These are phyloP conservation scores for Cochlearia excelsa DNA, from an alignment of 345 rosid genomes.

Conservation along the genomic window DNA sequence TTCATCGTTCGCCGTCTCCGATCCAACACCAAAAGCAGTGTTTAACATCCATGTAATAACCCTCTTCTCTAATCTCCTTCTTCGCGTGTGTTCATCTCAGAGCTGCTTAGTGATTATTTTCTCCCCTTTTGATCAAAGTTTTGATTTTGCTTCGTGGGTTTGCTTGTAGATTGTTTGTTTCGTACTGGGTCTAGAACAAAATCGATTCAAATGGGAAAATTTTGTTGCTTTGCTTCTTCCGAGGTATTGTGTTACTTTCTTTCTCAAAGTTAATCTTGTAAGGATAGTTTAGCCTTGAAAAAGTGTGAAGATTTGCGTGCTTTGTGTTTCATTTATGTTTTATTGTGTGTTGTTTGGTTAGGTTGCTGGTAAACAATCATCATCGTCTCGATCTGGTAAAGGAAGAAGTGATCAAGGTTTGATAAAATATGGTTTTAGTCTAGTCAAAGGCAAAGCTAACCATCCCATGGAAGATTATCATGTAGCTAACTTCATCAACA, in stretches of 20 bases:
- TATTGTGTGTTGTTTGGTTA: slow-evolving; percentile 4
- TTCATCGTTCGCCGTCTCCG: slow-evolving; percentile 18
- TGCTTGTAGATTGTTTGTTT: slow-evolving; percentile 20
- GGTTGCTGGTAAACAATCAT: neutral
- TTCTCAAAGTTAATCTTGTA: too few relatives aligned
- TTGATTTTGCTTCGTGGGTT: slow-evolving; percentile 20
- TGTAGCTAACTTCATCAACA: slow-evolving; percentile 57
- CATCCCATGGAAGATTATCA: slow-evolving; percentile 86
- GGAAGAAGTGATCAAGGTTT: slow-evolving; percentile 50
- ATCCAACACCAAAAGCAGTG: slow-evolving; percentile 26
- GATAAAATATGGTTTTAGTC: slow-evolving; percentile 60
- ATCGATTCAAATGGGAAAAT: slow-evolving; percentile 33
- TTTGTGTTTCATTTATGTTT: neutral
- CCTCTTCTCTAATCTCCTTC: neutral
- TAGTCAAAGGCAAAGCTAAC: slow-evolving; percentile 69
- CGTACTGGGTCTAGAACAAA: neutral
- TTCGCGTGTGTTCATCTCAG: neutral
- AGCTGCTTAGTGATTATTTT: neutral
- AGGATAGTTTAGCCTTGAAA: too few relatives aligned
- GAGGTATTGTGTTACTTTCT: slow-evolving; percentile 19
- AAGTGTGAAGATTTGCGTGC: neutral
- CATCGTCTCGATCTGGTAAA: slow-evolving; percentile 41
- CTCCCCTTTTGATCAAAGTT: neutral
- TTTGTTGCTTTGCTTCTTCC: slow-evolving; percentile 40
- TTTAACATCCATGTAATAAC: slow-evolving; percentile 24